A percentile compares a stretch with the other conserved stretches of the same genome.
phyloP scores from a whole-genome alignment of 2,329 filamentous ascomycete genomes.

The Aspergillus sp. region DNA sequence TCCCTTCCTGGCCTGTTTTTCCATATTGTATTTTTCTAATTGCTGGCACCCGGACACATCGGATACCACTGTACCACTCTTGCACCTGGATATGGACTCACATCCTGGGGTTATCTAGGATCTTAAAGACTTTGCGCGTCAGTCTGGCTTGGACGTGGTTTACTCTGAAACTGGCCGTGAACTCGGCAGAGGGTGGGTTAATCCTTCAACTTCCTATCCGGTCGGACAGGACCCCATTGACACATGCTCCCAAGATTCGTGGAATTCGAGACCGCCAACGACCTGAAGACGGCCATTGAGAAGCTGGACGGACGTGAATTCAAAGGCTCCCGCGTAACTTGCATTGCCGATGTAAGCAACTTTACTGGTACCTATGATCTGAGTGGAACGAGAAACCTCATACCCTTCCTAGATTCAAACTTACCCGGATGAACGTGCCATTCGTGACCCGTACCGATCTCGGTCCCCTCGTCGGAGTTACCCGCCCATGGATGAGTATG shows the following conservation, averaged over 20 bases:
- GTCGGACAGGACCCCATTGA: constrained; percentile 26
- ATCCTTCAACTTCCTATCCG: constrained; percentile 21
- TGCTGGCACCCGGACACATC: constrained; percentile 9
- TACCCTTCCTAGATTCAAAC: constrained; percentile 62
- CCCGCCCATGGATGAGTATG: constrained; percentile 74
- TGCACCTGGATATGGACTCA: constrained; percentile 70
- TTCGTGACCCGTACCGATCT: constrained; percentile 72
- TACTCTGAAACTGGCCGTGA: constrained; percentile 96
- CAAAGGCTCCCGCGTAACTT: constrained; percentile 83
- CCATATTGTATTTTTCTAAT: constrained; percentile 2
- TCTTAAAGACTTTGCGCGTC: constrained; percentile 98
- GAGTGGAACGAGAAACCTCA: constrained; percentile 24
- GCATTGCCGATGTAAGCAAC: constrained; percentile 76
- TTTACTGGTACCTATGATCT: constrained; percentile 19
- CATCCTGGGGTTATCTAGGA: constrained; percentile 82
- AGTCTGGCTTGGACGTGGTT: constrained; percentile 94
- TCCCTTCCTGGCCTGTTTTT: neutral
- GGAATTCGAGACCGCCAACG: constrained; percentile 91
- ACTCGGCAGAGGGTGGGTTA: constrained; percentile 82
- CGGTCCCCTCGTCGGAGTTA: constrained; percentile 73
- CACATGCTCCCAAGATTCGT: constrained; percentile 69
- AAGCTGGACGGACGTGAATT: constrained; percentile 93
- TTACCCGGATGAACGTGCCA: constrained; percentile 64
- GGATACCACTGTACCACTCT: constrained; percentile 24
- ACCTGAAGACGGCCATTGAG: constrained; percentile 87